These are phyloP conservation scores for Candida nanaspora DNA, from an alignment of 805 yeast genomes.

Conservation along the genomic window DNA sequence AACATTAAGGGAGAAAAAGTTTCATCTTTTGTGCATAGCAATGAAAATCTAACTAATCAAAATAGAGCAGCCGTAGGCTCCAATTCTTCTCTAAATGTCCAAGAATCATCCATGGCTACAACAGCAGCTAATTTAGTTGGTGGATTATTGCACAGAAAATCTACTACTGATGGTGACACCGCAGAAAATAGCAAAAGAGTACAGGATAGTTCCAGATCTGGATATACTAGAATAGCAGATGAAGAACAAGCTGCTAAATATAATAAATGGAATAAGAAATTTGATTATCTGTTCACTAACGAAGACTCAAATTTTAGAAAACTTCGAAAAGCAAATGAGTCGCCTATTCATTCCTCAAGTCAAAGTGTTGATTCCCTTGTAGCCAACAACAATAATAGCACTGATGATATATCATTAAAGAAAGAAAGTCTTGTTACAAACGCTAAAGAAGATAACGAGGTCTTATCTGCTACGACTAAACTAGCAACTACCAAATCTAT, in stretches of 20 bases:
- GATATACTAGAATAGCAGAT: constrained; percentile 84
- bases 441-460: constrained; percentile 21
- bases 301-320: constrained; percentile 25
- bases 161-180: constrained; percentile 12
- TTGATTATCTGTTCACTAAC: constrained; percentile 42
- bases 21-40: constrained; percentile 26
- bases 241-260: constrained; percentile 81
- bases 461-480: constrained; percentile 49
- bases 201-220: constrained; percentile 43
- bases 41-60: constrained; percentile 9
- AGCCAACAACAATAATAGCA: too few relatives aligned
- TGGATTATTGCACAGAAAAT: background rate
- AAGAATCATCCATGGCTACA: too few relatives aligned
- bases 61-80: background rate
- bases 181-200: constrained; percentile 10
- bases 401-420: constrained; percentile 16
- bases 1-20: constrained; percentile 71
- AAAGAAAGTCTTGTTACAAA: constrained; percentile 23
- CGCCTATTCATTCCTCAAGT: constrained; percentile 5
- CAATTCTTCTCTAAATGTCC: too few relatives aligned
- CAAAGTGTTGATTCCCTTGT: too few relatives aligned
- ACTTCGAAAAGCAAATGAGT: constrained; percentile 14
- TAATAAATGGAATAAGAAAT: constrained; percentile 39
- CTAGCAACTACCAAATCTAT: constrained; percentile 73
- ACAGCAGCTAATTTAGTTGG: constrained; percentile 4